Percentiles rank a stretch among this genome's conserved stretches.
phyloP scores from a whole-genome alignment of 768 basidiomycete species.

The Boletus subparvulus region DNA sequence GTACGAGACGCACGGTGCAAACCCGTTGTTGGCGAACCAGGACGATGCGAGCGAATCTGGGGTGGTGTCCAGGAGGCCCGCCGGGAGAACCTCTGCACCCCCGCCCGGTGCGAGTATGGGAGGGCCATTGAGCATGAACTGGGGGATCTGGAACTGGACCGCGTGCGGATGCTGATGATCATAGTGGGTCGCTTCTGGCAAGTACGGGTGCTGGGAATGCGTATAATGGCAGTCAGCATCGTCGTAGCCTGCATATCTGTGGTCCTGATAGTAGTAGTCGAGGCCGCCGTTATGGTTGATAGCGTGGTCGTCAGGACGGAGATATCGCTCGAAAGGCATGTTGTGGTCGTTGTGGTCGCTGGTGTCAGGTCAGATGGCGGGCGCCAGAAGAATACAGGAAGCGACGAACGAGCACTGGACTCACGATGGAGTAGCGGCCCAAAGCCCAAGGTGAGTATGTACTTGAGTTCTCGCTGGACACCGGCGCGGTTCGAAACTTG shows the following conservation, averaged over 20 bases:
- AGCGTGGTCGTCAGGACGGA: slow-evolving; percentile 25
- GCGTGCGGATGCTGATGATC: slow-evolving; percentile 19
- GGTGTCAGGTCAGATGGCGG: not conserved
- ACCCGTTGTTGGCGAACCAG: slow-evolving; percentile 55
- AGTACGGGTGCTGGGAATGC: slow-evolving; percentile 1
- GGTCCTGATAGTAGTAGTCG: slow-evolving; percentile 15
- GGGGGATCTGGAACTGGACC: slow-evolving; percentile 61
- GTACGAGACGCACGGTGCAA: slow-evolving; percentile 28
- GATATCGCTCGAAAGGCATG: slow-evolving; percentile 46
- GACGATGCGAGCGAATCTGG: slow-evolving; percentile 34
- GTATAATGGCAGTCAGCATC: slow-evolving; percentile 10
- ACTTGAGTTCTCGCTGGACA: not conserved
- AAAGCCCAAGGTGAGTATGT: not conserved
- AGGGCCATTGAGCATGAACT: slow-evolving; percentile 56
- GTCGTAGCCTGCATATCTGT: slow-evolving; percentile 6
- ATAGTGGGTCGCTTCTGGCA: slow-evolving; percentile 1
- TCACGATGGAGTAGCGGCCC: not conserved
- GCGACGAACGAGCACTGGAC: not conserved
- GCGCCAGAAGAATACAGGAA: not conserved
- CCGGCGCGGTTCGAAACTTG: not conserved
- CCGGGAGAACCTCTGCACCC: slow-evolving; percentile 71
- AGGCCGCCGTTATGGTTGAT: slow-evolving; percentile 1
- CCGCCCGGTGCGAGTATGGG: slow-evolving; percentile 69
- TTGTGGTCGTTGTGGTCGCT: slow-evolving; percentile 6
- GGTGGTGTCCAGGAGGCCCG: slow-evolving; percentile 33